phyloP scores from a whole-genome alignment of 805 yeast genomes.

The Metschnikowia kofuensis region DNA sequence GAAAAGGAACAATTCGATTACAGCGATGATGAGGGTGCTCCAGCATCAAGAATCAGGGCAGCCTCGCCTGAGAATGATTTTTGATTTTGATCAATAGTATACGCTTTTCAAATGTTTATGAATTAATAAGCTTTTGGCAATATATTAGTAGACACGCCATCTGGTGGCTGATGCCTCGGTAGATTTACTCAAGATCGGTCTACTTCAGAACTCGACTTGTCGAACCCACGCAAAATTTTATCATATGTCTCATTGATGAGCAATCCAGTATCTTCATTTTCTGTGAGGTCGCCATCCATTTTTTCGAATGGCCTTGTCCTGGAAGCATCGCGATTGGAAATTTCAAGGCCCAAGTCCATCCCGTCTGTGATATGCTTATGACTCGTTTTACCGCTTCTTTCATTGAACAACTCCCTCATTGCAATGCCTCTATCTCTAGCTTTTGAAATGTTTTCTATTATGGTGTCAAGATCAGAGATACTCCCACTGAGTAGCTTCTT shows the following conservation, averaged over 20 bases:
- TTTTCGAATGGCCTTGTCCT: background rate
- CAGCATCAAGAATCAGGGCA: slow-evolving; percentile 18
- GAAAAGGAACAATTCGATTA: slow-evolving; percentile 19
- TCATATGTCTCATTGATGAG: slow-evolving; percentile 21
- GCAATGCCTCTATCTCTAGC: slow-evolving; percentile 33
- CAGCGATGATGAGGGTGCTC: slow-evolving; percentile 33
- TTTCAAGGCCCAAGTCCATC: background rate
- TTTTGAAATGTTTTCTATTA: slow-evolving; percentile 29
- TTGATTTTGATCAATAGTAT: slow-evolving; percentile 1
- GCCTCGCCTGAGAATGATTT: slow-evolving; percentile 32
- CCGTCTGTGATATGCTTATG: background rate
- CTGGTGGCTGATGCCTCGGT: too few species aligned
- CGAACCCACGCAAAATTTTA: slow-evolving; percentile 17
- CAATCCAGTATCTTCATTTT: slow-evolving; percentile 6
- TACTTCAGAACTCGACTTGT: slow-evolving; percentile 1
- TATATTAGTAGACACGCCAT: background rate
- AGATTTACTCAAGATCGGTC: too few species aligned
- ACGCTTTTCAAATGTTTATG: too few species aligned
- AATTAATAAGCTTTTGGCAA: too few species aligned
- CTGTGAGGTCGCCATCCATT: background rate
- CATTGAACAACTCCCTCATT: slow-evolving; percentile 22
- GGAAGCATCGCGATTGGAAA: background rate
- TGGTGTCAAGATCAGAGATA: slow-evolving; percentile 33
- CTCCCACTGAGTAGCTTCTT: slow-evolving; percentile 28
- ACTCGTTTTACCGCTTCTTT: background rate